These are phyloP conservation scores for Cryphonectria parasitica DNA, from an alignment of 2,329 filamentous ascomycete genomes.

Conservation along the genomic window DNA sequence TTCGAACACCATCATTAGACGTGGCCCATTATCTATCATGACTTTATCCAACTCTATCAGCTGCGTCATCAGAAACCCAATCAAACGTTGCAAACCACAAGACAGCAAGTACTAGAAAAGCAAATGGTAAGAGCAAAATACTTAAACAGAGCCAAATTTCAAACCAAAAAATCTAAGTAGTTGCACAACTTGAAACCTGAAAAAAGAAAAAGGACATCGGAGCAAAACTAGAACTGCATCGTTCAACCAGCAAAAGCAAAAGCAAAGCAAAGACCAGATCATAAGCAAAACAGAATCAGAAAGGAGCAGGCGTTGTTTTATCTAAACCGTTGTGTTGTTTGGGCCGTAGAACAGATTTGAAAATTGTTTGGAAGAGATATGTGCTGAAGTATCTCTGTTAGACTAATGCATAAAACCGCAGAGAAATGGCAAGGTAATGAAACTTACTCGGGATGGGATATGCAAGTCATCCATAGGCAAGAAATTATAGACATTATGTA, in stretches of 20 bases:
- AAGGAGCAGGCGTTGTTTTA: not conserved
- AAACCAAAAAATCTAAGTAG: not conserved
- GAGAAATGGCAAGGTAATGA: not conserved
- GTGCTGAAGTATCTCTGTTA: not conserved
- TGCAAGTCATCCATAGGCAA: not conserved
- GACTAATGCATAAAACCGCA: not conserved
- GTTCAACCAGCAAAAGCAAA: not conserved
- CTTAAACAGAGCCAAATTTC: not conserved
- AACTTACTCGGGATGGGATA: not conserved
- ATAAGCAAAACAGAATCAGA: not conserved
- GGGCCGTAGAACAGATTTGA: not conserved
- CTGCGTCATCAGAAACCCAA: not conserved
- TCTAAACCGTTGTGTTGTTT: not conserved
- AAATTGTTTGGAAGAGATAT: not conserved
- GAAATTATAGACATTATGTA: slow-evolving; percentile 1
- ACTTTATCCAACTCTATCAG: not conserved
- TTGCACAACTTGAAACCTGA: not conserved
- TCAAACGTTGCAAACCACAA: not conserved
- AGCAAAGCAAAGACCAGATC: not conserved
- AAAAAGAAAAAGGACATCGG: not conserved
- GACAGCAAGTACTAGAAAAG: not conserved
- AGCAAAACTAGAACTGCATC: not conserved
- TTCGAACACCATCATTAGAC: not conserved
- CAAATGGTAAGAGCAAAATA: not conserved
- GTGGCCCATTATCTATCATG: not conserved